Conservation (phyloP, 2,329 filamentous ascomycete genomes). For the Pyricularia pennisetigena region DNA sequence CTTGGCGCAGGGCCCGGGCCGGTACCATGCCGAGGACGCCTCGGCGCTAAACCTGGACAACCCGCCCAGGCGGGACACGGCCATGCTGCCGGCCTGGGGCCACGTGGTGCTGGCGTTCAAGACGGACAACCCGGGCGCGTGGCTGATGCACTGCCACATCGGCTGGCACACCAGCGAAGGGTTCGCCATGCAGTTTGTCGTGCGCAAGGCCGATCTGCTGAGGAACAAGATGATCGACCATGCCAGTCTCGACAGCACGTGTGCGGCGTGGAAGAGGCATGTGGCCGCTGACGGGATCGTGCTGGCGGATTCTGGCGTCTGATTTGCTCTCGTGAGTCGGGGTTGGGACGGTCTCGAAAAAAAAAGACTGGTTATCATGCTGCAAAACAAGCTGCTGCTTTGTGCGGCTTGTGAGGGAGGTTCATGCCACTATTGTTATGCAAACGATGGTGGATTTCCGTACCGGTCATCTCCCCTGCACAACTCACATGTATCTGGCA, state of each 20-base stretch:
- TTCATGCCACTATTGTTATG: too few species aligned
- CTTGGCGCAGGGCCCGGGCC: slow-evolving; percentile 39
- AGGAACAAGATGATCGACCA: slow-evolving; percentile 6
- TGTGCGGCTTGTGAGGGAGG: too few species aligned
- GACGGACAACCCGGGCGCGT: slow-evolving; percentile 40
- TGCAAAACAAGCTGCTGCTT: too few species aligned
- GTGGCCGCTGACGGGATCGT: slow-evolving; percentile 4
- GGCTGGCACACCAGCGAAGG: slow-evolving; percentile 10
- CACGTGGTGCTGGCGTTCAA: slow-evolving; percentile 39
- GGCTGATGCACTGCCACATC: slow-evolving; percentile 47
- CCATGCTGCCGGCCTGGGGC: slow-evolving; percentile 27
- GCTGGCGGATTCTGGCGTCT: slow-evolving; percentile 15
- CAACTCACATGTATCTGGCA: too few species aligned
- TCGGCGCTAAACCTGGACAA: slow-evolving; percentile 45
- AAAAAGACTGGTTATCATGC: too few species aligned
- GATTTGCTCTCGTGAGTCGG: background rate
- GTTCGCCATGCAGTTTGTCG: slow-evolving; percentile 15
- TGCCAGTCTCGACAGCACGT: slow-evolving; percentile 7
- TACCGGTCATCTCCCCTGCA: too few species aligned
- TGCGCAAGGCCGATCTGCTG: slow-evolving; percentile 11
- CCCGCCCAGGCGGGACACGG: slow-evolving; percentile 41
- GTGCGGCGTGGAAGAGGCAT: slow-evolving; percentile 10
- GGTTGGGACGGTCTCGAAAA: too few species aligned
- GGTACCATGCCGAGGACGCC: slow-evolving; percentile 34
- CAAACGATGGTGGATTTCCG: too few species aligned